phyloP scores from a whole-genome alignment of 495 filamentous ascomycete genomes.

The Neurospora tetrasperma region DNA sequence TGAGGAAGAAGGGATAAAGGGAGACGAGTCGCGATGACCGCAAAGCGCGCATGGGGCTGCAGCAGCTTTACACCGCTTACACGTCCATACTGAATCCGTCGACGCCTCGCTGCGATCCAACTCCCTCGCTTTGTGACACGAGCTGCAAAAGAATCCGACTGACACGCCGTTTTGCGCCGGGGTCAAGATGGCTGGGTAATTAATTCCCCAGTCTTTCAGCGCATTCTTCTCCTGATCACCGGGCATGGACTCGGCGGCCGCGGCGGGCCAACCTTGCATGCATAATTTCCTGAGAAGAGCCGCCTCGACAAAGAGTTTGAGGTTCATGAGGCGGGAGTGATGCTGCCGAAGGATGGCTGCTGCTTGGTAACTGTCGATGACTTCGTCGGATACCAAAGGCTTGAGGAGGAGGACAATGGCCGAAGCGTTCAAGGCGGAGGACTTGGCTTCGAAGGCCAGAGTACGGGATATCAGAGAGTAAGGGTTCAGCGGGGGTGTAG shows the following conservation, averaged over 20 bases:
- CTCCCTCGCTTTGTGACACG: constrained; percentile 43
- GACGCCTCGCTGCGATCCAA: constrained; percentile 29
- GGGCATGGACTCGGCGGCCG: neutral
- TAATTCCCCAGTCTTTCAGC: constrained; percentile 30
- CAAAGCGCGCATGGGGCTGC: constrained; percentile 38
- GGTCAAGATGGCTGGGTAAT: constrained; percentile 51
- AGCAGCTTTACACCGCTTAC: constrained; percentile 30
- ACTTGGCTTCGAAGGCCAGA: constrained; percentile 36
- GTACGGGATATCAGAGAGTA: constrained; percentile 37
- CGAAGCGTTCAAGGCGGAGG: constrained; percentile 37
- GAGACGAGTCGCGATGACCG: constrained; percentile 25
- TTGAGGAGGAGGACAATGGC: constrained; percentile 42
- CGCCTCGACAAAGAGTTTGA: constrained; percentile 58
- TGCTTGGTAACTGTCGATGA: constrained; percentile 39
- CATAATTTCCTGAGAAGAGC: constrained; percentile 59
- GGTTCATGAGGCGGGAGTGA: constrained; percentile 51
- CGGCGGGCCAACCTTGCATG: constrained; percentile 37
- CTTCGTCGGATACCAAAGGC: constrained; percentile 37
- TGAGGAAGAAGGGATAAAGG: constrained; percentile 6
- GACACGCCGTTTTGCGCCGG: constrained; percentile 40
- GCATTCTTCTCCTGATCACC: neutral
- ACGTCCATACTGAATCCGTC: constrained; percentile 36
- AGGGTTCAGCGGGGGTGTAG: constrained; percentile 33
- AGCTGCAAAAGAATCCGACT: constrained; percentile 38
- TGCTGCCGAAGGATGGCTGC: constrained; percentile 51